These are phyloP conservation scores for Agrocybe pediades DNA, from an alignment of 768 basidiomycete genomes.

Conservation along the genomic window DNA sequence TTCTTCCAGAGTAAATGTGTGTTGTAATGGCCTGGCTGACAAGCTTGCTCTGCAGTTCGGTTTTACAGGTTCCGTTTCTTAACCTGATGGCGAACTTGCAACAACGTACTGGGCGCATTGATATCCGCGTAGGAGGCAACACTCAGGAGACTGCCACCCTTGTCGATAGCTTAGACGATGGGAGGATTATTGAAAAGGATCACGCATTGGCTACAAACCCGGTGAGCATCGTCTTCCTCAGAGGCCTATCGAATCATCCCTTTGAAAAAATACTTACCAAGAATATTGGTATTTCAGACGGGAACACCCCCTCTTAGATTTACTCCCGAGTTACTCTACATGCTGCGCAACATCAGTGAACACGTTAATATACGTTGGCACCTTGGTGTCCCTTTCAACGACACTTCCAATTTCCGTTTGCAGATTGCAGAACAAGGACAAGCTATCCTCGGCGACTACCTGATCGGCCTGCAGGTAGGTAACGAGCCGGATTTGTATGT, in stretches of 20 bases:
- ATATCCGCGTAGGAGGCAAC: conserved; percentile 76
- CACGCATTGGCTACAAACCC: conserved; percentile 32
- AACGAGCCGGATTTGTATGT: conserved; percentile 66
- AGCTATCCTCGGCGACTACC: conserved; percentile 60
- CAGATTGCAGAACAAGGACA: conserved; percentile 63
- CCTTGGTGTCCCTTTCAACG: conserved; percentile 69
- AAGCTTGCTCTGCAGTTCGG: conserved; percentile 29
- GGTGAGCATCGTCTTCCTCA: conserved; percentile 24
- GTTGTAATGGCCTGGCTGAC: neutral
- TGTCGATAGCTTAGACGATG: conserved; percentile 48
- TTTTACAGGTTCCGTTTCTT: conserved; percentile 62
- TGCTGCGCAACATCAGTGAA: conserved; percentile 60
- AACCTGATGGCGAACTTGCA: conserved; percentile 74
- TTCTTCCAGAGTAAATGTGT: conserved; percentile 14
- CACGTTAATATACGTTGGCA: conserved; percentile 69
- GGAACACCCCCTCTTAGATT: conserved; percentile 67
- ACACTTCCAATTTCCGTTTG: conserved; percentile 54
- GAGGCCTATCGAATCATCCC: neutral
- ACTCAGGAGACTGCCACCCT: conserved; percentile 68
- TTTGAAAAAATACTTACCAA: neutral
- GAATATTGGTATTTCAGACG: too few species aligned
- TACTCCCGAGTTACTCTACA: conserved; percentile 64
- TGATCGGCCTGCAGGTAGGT: conserved; percentile 70
- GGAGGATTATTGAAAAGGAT: conserved; percentile 51
- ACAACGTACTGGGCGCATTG: conserved; percentile 59